A percentile compares a stretch with the other conserved stretches of the same genome.
Conservation (phyloP, 805 yeast species). For the Ogataea paraovalis region DNA sequence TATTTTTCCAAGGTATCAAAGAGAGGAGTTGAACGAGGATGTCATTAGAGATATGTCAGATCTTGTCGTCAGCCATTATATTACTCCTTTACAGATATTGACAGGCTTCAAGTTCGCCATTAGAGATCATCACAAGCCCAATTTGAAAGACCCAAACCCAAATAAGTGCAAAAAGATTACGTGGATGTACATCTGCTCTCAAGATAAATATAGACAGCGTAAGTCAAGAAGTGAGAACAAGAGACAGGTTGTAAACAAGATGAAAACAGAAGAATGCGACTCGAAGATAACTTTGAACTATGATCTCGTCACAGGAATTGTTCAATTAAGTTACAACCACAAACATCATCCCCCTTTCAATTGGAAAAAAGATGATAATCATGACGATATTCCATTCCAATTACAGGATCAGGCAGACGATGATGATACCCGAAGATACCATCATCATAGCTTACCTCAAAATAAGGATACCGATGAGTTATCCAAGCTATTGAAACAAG, state of each 20-base stretch:
- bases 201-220: constrained; percentile 39
- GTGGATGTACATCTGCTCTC: constrained; percentile 44
- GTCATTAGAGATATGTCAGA: constrained; percentile 34
- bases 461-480: constrained; percentile 18
- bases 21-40: constrained; percentile 28
- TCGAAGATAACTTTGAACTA: constrained; percentile 38
- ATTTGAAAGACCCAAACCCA: constrained; percentile 31
- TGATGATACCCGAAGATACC: constrained; percentile 8
- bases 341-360: constrained; percentile 37
- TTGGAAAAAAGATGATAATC: constrained; percentile 27
- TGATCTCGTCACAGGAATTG: constrained; percentile 34
- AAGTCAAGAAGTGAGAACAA: constrained; percentile 38
- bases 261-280: constrained; percentile 39
- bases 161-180: constrained; percentile 37
- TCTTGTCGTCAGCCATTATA: constrained; percentile 33
- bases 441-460: constrained; percentile 8
- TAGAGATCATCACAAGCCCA: constrained; percentile 40
- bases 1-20: constrained; percentile 33
- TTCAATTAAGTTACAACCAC: constrained; percentile 36
- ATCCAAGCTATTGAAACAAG: constrained; percentile 19
- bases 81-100: constrained; percentile 36
- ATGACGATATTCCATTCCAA: constrained; percentile 17
- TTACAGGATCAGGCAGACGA: constrained; percentile 11
- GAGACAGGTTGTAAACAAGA: constrained; percentile 35
- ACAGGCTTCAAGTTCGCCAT: constrained; percentile 43